Evolutionary conservation across 73 alveolate genomes (phyloP).

Genomic region (Tetrahymena borealis): DNA sequence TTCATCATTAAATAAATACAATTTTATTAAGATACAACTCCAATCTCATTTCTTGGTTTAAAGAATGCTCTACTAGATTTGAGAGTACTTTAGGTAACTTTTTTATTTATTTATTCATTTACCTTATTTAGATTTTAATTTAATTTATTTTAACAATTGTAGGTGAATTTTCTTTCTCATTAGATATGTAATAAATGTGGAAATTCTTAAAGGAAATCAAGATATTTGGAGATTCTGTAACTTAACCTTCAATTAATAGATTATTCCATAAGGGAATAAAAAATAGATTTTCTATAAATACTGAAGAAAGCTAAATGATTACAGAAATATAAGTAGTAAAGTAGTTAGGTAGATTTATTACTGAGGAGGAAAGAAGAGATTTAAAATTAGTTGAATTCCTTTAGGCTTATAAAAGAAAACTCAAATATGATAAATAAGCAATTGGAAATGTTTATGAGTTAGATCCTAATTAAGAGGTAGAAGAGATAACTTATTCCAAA

Average conservation of each 20-base stretch:
- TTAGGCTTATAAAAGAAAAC: background rate
- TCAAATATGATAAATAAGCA: background rate
- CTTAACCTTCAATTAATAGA: background rate
- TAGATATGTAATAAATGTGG: background rate
- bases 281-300: background rate
- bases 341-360: background rate
- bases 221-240: background rate
- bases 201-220: background rate
- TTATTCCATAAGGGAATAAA: background rate
- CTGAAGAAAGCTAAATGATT: background rate
- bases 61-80: slow-evolving; percentile 62
- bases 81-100: slow-evolving; percentile 36
- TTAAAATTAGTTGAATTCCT: background rate
- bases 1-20: slow-evolving; percentile 77
- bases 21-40: slow-evolving; percentile 76
- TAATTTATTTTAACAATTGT: background rate
- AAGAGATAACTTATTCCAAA: background rate
- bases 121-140: background rate
- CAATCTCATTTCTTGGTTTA: slow-evolving; percentile 82
- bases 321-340: background rate
- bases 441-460: background rate
- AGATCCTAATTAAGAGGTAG: background rate
- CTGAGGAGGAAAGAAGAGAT: background rate
- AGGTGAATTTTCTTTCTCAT: background rate
- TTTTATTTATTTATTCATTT: slow-evolving; percentile 16